Evolutionary conservation across 2,329 filamentous ascomycete species (phyloP), one percentile per base, ranked within the genome.

Genomic region (Aspergillus persii): DNA sequence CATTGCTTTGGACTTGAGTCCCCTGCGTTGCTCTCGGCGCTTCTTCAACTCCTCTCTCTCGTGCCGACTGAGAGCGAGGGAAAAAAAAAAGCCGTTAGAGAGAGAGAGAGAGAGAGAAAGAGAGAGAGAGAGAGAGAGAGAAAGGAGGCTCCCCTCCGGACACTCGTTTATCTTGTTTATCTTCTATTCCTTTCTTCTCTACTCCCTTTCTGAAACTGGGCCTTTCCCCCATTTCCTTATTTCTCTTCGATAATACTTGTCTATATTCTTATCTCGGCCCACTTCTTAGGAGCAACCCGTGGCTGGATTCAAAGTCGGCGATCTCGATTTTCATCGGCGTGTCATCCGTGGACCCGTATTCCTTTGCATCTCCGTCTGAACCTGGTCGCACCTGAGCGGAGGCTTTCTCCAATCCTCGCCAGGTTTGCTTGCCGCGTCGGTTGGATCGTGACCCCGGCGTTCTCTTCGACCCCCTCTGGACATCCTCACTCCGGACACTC

Each of bases 141-240:
- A 76, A 73, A 76, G 74, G 75, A 76, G 75, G 74, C 69, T 69
- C 71, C 72, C 53, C 74, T 76, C 74, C 74, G 71, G 73, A 69
- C 74, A 68, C 71, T 77, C 75, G 73, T 77, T 77, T 62, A 68
- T 57, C 59, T 58, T 61, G 66, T 54, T 68, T 56, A 54, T 70
- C 66, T 55, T 65, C 63, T 66, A 60, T 57, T 67, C 62, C 51
- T 63, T 55, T 60, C 61, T 67, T 67, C 60, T 59, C 63, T 48
- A 55, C 41, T 48, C 53, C 49, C 53, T 39, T 15, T 4, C 12
- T 41, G 3, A 7, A 15, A 36, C 15, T 4, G 36, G 36, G 7
- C 36, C 56, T 65, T 68, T 54, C 67, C 69, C 68, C 41, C 56
- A 30, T 67, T 58, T 46, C 7, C 12, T 41, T 23, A 23, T 36